Percentiles rank a stretch among this genome's conserved stretches.
These are phyloP conservation scores for Epichloe typhina DNA, from an alignment of 2,329 filamentous ascomycete genomes.

Conservation along the genomic window DNA sequence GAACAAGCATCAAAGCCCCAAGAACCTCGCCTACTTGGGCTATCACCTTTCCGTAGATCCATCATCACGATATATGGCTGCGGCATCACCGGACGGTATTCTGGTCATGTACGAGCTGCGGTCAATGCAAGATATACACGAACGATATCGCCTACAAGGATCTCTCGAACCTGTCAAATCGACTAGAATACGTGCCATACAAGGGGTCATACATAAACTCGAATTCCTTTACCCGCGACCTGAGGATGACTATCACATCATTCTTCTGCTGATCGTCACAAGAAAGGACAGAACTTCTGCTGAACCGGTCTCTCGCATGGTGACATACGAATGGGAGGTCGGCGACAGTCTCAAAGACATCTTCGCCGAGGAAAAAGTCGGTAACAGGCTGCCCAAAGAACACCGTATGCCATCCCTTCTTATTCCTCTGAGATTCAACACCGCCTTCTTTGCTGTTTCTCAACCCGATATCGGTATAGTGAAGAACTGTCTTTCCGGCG, in stretches of 20 bases:
- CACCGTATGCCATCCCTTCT: constrained; percentile 53
- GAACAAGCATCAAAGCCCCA: constrained; percentile 45
- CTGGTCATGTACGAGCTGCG: constrained; percentile 63
- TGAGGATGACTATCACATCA: constrained; percentile 54
- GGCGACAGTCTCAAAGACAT: constrained; percentile 33
- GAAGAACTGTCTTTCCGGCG: constrained; percentile 38
- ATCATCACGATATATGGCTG: constrained; percentile 52
- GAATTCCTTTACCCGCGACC: constrained; percentile 67
- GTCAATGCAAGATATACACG: constrained; percentile 35
- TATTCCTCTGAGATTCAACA: constrained; percentile 58
- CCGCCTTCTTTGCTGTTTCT: constrained; percentile 57
- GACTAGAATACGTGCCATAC: constrained; percentile 32
- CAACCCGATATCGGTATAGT: constrained; percentile 44
- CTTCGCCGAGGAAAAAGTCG: constrained; percentile 32
- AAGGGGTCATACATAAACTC: constrained; percentile 71
- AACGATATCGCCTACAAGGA: constrained; percentile 31
- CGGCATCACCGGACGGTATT: constrained; percentile 55
- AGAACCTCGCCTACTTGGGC: constrained; percentile 42
- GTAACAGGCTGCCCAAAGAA: constrained; percentile 35
- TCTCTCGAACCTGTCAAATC: constrained; percentile 45
- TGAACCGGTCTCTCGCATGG: constrained; percentile 31
- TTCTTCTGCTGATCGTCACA: constrained; percentile 56
- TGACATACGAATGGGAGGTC: constrained; percentile 48
- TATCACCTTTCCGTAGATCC: constrained; percentile 67
- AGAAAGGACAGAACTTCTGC: constrained; percentile 22